phyloP scores from a whole-genome alignment of 345 rosid species.

The Ricinus communis region DNA sequence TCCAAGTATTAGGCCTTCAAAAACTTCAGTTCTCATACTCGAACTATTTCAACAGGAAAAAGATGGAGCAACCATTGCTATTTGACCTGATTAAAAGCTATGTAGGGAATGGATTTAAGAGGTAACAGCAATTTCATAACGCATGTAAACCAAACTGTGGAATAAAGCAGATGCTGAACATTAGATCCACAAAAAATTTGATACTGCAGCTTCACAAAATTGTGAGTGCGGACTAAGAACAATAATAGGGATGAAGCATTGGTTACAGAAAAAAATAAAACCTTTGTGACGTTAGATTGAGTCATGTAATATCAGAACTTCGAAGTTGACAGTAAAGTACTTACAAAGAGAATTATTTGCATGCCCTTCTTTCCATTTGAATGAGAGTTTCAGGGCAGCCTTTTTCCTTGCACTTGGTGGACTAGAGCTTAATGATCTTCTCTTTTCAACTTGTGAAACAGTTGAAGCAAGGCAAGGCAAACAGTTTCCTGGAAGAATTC shows the following conservation, averaged over 20 bases:
- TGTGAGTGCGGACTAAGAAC: too few relatives aligned
- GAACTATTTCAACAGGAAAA: not conserved
- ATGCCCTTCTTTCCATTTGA: slow-evolving; percentile 36
- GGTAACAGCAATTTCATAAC: too few relatives aligned
- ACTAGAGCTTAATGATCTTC: slow-evolving; percentile 32
- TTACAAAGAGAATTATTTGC: slow-evolving; percentile 24
- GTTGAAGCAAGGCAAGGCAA: slow-evolving; percentile 37
- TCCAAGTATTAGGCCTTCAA: not conserved
- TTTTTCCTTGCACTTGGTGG: slow-evolving; percentile 35
- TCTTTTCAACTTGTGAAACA: slow-evolving; percentile 30
- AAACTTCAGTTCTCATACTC: not conserved
- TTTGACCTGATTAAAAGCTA: not conserved
- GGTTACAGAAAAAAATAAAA: too few relatives aligned
- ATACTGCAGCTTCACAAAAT: too few relatives aligned
- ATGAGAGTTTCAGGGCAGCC: slow-evolving; percentile 26
- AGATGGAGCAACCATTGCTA: not conserved
- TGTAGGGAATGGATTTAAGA: not conserved
- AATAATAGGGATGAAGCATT: too few relatives aligned
- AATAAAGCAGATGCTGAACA: too few relatives aligned
- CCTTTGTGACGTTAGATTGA: not conserved
- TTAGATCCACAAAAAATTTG: too few relatives aligned
- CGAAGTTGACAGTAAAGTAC: slow-evolving; percentile 1
- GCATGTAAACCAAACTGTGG: too few relatives aligned
- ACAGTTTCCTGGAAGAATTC: slow-evolving; percentile 34
- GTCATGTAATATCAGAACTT: not conserved